These are phyloP conservation scores for Leucocoprinus birnbaumii DNA, from an alignment of 768 basidiomycete species.

Conservation along the genomic window DNA sequence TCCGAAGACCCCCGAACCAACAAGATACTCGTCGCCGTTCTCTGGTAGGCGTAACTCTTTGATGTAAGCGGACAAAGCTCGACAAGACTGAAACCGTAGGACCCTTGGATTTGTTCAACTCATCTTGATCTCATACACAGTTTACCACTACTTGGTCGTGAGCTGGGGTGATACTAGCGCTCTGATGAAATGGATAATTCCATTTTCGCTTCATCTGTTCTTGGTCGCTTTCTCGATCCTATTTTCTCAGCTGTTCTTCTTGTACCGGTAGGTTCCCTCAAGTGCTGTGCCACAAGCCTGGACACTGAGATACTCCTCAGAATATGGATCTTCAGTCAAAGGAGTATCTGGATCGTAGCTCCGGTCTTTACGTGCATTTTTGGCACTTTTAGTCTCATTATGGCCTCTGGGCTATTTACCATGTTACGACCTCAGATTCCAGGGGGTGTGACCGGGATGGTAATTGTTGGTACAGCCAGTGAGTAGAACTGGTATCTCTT, in stretches of 20 bases:
- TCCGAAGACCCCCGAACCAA: slow-evolving; percentile 13
- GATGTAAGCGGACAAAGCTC: neutral
- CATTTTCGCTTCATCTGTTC: slow-evolving; percentile 14
- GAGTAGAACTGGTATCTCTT: neutral
- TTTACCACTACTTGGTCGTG: slow-evolving; percentile 19
- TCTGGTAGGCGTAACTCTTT: neutral
- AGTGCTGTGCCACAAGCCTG: too few relatives aligned
- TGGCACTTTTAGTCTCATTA: slow-evolving; percentile 5
- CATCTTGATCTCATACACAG: slow-evolving; percentile 15
- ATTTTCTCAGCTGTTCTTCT: slow-evolving; percentile 16
- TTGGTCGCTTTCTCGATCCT: slow-evolving; percentile 14
- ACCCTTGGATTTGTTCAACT: slow-evolving; percentile 17
- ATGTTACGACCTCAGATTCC: neutral
- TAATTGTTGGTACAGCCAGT: neutral
- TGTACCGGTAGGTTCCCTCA: slow-evolving; percentile 10
- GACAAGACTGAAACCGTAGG: slow-evolving; percentile 8
- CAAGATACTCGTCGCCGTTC: slow-evolving; percentile 13
- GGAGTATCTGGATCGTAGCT: slow-evolving; percentile 3
- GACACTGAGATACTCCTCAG: neutral
- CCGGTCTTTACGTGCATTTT: slow-evolving; percentile 6
- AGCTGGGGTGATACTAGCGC: slow-evolving; percentile 14
- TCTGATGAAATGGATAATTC: slow-evolving; percentile 7
- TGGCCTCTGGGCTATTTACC: neutral
- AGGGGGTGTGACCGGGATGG: neutral
- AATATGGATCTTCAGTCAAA: slow-evolving; percentile 15